A percentile compares a stretch with the other conserved stretches of the same genome.
phyloP scores from a whole-genome alignment of 257 asterid species.

The Dorcoceras hygrometricum region DNA sequence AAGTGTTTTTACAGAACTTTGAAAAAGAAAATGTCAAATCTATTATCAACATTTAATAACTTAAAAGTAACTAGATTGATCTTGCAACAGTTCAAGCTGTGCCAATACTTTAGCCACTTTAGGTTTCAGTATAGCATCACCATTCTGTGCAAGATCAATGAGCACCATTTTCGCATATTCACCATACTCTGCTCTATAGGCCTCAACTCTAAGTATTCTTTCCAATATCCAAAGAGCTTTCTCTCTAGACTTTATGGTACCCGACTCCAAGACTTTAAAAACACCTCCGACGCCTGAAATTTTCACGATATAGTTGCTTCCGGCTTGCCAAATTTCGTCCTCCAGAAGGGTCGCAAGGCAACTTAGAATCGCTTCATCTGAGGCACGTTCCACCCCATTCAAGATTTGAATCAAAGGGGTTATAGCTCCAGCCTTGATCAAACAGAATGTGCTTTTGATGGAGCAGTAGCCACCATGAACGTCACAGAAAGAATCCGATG shows the following conservation, averaged over 20 bases:
- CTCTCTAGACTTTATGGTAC: conserved; percentile 58
- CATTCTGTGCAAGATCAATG: conserved; percentile 70
- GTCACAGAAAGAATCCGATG: conserved; percentile 41
- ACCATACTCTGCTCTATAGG: conserved; percentile 45
- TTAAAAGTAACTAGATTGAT: conserved; percentile 73
- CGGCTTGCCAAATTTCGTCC: conserved; percentile 73
- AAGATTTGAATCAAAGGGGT: conserved; percentile 45
- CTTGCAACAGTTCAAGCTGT: conserved; percentile 73
- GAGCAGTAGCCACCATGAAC: conserved; percentile 65
- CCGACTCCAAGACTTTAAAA: conserved; percentile 43
- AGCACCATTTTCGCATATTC: conserved; percentile 61
- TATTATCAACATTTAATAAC: conserved; percentile 1
- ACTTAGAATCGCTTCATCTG: conserved; percentile 58
- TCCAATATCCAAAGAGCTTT: conserved; percentile 74
- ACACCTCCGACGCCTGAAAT: conserved; percentile 41
- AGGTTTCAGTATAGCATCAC: conserved; percentile 61
- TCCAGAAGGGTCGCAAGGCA: conserved; percentile 62
- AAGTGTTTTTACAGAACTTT: not conserved
- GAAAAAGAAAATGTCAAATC: not conserved
- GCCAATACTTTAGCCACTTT: conserved; percentile 68
- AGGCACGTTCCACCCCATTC: conserved; percentile 48
- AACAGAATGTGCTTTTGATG: conserved; percentile 53
- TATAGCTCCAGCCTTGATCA: conserved; percentile 59
- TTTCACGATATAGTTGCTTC: conserved; percentile 48
- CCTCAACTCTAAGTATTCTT: conserved; percentile 54